A percentile compares a stretch with the other conserved stretches of the same genome.
Evolutionary conservation across 2,329 filamentous ascomycete genomes (phyloP).

Genomic region (Ophiostoma himal-ulmi): DNA sequence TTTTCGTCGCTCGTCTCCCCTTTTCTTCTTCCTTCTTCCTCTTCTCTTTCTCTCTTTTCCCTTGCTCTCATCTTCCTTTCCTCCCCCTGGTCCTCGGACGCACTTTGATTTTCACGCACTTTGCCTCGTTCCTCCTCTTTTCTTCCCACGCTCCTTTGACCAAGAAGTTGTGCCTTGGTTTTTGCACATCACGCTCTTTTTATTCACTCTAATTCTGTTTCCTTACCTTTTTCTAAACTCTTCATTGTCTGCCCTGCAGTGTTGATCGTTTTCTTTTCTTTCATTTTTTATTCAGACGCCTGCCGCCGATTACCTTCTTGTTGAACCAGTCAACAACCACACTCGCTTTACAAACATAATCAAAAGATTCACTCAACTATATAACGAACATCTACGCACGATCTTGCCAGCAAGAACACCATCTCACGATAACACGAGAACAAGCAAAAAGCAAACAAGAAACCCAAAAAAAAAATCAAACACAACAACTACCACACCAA

Average conservation of each 20-base stretch:
- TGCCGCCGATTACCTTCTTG: conserved; percentile 9
- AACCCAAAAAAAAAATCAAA: not conserved
- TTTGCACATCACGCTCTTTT: conserved; percentile 13
- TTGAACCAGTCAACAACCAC: not conserved
- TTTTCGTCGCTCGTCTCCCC: conserved; percentile 13
- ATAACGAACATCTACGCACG: conserved; percentile 7
- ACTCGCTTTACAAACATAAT: not conserved
- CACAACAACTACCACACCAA: conserved; percentile 29
- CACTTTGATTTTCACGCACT: not conserved
- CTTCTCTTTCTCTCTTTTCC: conserved; percentile 5
- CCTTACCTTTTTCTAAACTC: conserved; percentile 3
- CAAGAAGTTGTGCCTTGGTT: conserved; percentile 4
- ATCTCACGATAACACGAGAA: conserved; percentile 10
- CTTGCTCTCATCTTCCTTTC: not conserved
- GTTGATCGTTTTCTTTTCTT: conserved; percentile 18
- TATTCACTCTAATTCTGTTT: not conserved
- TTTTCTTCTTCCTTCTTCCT: not conserved
- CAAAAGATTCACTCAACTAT: not conserved
- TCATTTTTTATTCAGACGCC: not conserved
- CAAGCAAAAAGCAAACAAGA: not conserved
- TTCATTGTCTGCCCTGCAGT: conserved; percentile 11
- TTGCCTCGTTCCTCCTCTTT: conserved; percentile 8
- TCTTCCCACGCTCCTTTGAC: conserved; percentile 7
- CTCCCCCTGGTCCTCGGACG: conserved; percentile 8
- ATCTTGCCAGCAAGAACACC: conserved; percentile 7